phyloP scores from a whole-genome alignment of 805 yeast genomes.

The Millerago galiae region DNA sequence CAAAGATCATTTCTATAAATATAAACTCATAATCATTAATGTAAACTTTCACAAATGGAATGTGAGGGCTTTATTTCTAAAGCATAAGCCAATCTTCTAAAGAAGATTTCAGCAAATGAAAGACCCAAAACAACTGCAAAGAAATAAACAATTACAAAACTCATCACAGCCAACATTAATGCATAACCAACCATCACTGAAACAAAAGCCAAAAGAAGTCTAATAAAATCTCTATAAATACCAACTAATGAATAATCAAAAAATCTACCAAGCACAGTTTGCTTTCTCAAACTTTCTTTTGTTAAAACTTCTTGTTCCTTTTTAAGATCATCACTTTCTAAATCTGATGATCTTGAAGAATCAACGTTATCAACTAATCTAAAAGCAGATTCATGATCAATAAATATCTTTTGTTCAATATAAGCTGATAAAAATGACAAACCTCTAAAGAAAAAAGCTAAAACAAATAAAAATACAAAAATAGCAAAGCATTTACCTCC shows the following conservation, averaged over 20 bases:
- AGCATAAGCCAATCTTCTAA: constrained; percentile 45
- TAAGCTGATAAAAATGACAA: constrained; percentile 53
- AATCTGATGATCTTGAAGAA: background rate
- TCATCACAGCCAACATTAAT: constrained; percentile 76
- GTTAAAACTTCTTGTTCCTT: background rate
- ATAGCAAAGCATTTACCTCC: constrained; percentile 70
- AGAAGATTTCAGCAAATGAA: constrained; percentile 63
- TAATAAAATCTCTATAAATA: constrained; percentile 44
- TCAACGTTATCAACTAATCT: background rate
- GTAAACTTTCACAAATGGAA: constrained; percentile 5
- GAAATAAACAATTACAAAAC: constrained; percentile 58
- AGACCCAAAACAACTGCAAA: constrained; percentile 69
- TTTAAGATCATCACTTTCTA: constrained; percentile 1
- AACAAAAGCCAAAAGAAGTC: constrained; percentile 49
- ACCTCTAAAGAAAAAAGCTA: constrained; percentile 55
- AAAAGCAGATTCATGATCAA: background rate
- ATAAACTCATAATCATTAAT: constrained; percentile 1
- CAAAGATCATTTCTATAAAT: too few relatives aligned
- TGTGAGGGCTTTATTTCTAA: constrained; percentile 3
- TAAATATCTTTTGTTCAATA: constrained; percentile 56
- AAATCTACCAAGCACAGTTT: constrained; percentile 25
- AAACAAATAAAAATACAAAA: constrained; percentile 51
- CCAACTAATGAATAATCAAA: constrained; percentile 30
- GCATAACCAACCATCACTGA: constrained; percentile 66
- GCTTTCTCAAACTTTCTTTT: background rate